These are phyloP conservation scores for Chaetomium sp. DNA, from an alignment of 2,329 filamentous ascomycete species.

Conservation along the genomic window DNA sequence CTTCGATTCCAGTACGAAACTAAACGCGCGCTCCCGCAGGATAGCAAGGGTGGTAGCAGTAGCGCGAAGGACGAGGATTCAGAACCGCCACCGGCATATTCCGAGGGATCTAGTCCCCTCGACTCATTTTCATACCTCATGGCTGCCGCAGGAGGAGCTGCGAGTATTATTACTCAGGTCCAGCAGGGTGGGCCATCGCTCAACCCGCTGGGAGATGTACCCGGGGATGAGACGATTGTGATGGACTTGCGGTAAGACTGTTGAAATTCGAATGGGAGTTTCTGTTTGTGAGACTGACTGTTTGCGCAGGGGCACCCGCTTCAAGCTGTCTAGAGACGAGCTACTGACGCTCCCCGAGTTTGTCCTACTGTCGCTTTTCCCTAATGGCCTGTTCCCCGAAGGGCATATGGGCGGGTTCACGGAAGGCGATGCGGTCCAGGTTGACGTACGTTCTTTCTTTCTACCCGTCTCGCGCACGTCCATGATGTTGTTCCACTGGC, in stretches of 20 bases:
- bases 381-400: conserved; percentile 95
- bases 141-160: conserved; percentile 92
- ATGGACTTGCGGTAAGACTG: conserved; percentile 80
- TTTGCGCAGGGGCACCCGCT: conserved; percentile 70
- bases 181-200: conserved; percentile 87
- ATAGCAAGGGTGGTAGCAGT: conserved; percentile 55
- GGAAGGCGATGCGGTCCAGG: conserved; percentile 90
- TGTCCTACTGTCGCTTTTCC: conserved; percentile 92
- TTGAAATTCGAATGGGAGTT: neutral
- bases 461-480: neutral
- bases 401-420: conserved; percentile 90
- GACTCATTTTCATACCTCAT: conserved; percentile 93
- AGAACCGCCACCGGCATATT: conserved; percentile 93
- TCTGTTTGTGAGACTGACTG: conserved; percentile 15
- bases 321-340: conserved; percentile 91
- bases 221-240: conserved; percentile 87
- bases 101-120: conserved; percentile 88
- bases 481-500: conserved; percentile 30
- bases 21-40: conserved; percentile 75
- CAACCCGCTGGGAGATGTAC: conserved; percentile 81
- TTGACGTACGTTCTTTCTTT: conserved; percentile 63
- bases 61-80: conserved; percentile 64
- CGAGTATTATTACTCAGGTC: conserved; percentile 99
- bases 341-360: conserved; percentile 94
- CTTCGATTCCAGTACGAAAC: conserved; percentile 56